phyloP scores from a whole-genome alignment of 371 early-diverging fungal genomes.

The Dichotomocladium elegans region DNA sequence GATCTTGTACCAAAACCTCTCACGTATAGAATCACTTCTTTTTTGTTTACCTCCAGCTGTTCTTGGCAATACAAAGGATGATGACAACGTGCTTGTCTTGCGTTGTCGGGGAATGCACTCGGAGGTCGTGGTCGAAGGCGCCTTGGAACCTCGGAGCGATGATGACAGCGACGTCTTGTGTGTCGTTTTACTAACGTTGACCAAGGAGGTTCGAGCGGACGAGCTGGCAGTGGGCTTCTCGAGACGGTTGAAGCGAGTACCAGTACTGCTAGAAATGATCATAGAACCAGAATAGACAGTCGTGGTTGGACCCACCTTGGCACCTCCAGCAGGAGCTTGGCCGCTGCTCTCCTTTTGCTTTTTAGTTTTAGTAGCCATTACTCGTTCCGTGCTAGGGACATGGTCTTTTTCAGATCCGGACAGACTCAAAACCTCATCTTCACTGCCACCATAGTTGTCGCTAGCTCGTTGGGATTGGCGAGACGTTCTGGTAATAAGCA shows the following conservation, averaged over 20 bases:
- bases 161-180: background rate
- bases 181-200: background rate
- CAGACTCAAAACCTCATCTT: constrained; percentile 11
- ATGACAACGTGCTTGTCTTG: constrained; percentile 6
- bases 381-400: background rate
- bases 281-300: constrained; percentile 19
- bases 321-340: constrained; percentile 1
- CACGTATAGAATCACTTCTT: too few species aligned
- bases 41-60: too few species aligned
- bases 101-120: background rate
- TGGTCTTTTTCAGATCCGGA: constrained; percentile 13
- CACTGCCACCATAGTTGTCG: constrained; percentile 10
- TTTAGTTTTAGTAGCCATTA: background rate
- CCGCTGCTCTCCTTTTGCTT: background rate
- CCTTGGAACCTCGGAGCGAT: background rate
- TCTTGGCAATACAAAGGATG: too few species aligned
- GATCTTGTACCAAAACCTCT: too few species aligned
- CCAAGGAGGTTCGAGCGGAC: background rate
- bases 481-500: constrained; percentile 17
- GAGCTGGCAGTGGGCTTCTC: constrained; percentile 1
- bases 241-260: background rate
- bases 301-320: constrained; percentile 19
- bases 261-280: constrained; percentile 7
- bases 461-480: constrained; percentile 6
- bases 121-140: background rate